phyloP scores from a whole-genome alignment of 345 rosid genomes.

The Cochlearia excelsa region DNA sequence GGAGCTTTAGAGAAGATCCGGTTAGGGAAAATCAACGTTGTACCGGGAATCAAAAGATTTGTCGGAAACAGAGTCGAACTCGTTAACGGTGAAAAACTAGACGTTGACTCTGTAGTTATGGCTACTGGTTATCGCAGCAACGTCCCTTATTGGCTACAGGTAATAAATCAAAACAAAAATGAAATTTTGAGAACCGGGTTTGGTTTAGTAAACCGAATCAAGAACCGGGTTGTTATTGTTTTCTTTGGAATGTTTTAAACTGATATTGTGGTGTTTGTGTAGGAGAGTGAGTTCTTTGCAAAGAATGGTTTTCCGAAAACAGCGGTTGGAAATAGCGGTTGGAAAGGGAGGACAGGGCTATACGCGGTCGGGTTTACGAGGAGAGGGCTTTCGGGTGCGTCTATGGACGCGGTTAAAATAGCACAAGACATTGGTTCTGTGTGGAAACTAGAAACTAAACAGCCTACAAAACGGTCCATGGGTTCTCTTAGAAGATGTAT shows the following conservation, averaged over 20 bases:
- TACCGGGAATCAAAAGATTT: constrained; percentile 67
- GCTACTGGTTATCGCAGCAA: constrained; percentile 85
- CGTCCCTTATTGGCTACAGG: constrained; percentile 74
- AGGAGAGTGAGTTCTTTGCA: constrained; percentile 58
- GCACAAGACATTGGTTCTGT: constrained; percentile 69
- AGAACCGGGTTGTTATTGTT: neutral
- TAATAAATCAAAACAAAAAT: constrained; percentile 32
- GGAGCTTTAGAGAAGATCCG: constrained; percentile 69
- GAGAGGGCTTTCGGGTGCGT: constrained; percentile 82
- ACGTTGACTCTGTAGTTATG: constrained; percentile 56
- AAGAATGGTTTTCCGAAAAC: constrained; percentile 62
- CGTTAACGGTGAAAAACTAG: constrained; percentile 51
- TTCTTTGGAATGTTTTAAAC: neutral
- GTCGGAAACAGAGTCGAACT: constrained; percentile 53
- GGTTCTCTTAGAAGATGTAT: constrained; percentile 65
- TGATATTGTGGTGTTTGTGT: neutral
- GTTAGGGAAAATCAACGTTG: constrained; percentile 61
- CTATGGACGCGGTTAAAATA: constrained; percentile 63
- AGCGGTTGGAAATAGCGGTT: constrained; percentile 53
- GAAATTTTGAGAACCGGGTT: constrained; percentile 10
- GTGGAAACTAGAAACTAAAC: constrained; percentile 75
- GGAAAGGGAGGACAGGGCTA: constrained; percentile 74
- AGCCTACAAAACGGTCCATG: constrained; percentile 43
- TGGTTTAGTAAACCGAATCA: neutral
- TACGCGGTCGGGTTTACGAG: constrained; percentile 86